Conservation (phyloP, 345 rosid species). For the Streptanthus diversifolius region DNA sequence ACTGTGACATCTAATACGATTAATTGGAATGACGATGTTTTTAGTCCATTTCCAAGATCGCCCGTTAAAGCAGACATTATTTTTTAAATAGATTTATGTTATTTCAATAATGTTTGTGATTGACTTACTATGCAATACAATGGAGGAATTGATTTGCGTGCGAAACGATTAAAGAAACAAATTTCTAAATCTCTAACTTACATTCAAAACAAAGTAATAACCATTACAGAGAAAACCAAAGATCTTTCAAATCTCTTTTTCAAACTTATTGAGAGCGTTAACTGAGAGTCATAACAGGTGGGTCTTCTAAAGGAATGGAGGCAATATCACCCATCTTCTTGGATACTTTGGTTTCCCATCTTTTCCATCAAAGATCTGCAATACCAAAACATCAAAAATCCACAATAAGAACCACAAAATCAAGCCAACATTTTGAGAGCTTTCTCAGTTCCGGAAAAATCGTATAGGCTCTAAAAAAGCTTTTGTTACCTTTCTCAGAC, state of each 20-base stretch:
- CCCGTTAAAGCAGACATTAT: not conserved
- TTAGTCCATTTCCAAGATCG: not conserved
- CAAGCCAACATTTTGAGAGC: not conserved
- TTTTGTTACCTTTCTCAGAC: constrained; percentile 79
- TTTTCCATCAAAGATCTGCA: constrained; percentile 90
- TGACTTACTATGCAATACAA: not conserved
- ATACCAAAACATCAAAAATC: not conserved
- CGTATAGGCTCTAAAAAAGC: not conserved
- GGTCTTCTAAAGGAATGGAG: constrained; percentile 76
- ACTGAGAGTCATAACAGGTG: constrained; percentile 26
- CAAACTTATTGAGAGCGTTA: constrained; percentile 1
- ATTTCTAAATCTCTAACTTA: constrained; percentile 15
- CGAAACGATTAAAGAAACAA: constrained; percentile 4
- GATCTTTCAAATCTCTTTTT: not conserved
- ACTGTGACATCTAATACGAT: not conserved
- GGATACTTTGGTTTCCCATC: constrained; percentile 91
- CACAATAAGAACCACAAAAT: not conserved
- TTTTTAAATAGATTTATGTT: not conserved
- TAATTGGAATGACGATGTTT: not conserved
- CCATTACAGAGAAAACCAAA: constrained; percentile 13
- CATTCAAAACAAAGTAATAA: not conserved
- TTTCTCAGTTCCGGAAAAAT: not conserved
- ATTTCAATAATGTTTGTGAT: not conserved
- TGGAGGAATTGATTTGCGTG: constrained; percentile 15
- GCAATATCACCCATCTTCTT: constrained; percentile 86